These are phyloP conservation scores for Jamesozyma piceae DNA, from an alignment of 805 yeast genomes.

Conservation along the genomic window DNA sequence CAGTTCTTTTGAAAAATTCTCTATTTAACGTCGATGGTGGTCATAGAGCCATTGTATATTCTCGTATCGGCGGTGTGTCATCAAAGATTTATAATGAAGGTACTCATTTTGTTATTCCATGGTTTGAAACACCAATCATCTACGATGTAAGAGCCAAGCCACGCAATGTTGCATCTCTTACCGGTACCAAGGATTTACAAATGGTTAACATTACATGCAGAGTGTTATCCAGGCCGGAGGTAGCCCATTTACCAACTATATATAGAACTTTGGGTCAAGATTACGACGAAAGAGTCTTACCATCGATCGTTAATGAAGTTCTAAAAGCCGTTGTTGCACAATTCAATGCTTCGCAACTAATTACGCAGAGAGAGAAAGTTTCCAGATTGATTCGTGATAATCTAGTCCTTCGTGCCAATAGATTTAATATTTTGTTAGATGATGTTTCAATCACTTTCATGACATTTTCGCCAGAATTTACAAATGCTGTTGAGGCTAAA, in stretches of 20 bases:
- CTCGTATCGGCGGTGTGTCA: conserved; percentile 77
- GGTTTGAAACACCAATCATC: conserved; percentile 86
- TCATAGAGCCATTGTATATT: conserved; percentile 91
- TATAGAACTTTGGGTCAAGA: conserved; percentile 89
- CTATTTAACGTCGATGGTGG: conserved; percentile 95
- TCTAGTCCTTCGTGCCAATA: conserved; percentile 80
- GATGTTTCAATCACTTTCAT: conserved; percentile 94
- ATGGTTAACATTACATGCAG: conserved; percentile 99
- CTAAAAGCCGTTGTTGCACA: conserved; percentile 95
- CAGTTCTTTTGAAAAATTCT: conserved; percentile 44
- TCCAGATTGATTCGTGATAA: conserved; percentile 85
- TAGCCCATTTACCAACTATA: conserved; percentile 67
- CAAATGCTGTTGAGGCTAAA: conserved; percentile 95
- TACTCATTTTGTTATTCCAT: conserved; percentile 87
- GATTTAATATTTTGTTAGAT: conserved; percentile 79
- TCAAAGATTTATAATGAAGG: conserved; percentile 84
- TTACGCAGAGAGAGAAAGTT: conserved; percentile 97
- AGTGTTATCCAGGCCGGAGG: conserved; percentile 84
- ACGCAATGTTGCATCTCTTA: conserved; percentile 86
- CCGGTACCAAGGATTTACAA: conserved; percentile 97
- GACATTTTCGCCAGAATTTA: conserved; percentile 97
- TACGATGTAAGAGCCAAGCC: conserved; percentile 97
- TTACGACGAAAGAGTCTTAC: conserved; percentile 93
- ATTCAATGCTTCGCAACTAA: conserved; percentile 94
- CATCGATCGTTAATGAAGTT: conserved; percentile 97